Percentiles rank a stretch among this genome's conserved stretches.
These are phyloP conservation scores for Yamadazyma kitorensis DNA, from an alignment of 805 yeast genomes.

Conservation along the genomic window DNA sequence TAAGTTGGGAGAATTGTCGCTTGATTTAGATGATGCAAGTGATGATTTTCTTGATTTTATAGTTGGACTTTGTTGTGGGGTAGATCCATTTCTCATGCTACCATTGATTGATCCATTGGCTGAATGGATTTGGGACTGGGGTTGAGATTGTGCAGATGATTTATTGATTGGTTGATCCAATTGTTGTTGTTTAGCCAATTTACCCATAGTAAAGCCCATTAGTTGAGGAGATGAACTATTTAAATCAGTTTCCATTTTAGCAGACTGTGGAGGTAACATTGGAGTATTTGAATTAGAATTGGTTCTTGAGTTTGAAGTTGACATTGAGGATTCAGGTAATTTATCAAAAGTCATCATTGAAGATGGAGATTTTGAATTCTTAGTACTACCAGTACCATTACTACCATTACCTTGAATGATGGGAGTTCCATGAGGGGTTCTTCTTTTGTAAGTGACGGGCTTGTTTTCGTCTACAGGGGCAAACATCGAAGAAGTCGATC, in stretches of 20 bases:
- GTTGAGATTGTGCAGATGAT: slow-evolving; percentile 1
- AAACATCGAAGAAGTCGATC: slow-evolving; percentile 32
- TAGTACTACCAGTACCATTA: slow-evolving; percentile 3
- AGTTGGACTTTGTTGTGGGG: slow-evolving; percentile 11
- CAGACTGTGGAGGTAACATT: slow-evolving; percentile 40
- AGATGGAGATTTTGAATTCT: slow-evolving; percentile 8
- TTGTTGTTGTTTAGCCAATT: slow-evolving; percentile 34
- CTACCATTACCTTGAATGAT: slow-evolving; percentile 24
- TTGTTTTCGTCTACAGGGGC: slow-evolving; percentile 26
- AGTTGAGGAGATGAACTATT: slow-evolving; percentile 24
- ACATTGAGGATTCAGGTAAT: slow-evolving; percentile 24
- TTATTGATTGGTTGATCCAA: not conserved
- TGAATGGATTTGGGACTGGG: slow-evolving; percentile 4
- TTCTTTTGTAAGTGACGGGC: slow-evolving; percentile 26
- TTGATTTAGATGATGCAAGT: slow-evolving; percentile 13
- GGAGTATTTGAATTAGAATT: slow-evolving; percentile 19
- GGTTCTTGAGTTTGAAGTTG: slow-evolving; percentile 2
- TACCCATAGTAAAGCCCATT: slow-evolving; percentile 48
- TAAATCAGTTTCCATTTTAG: slow-evolving; percentile 17
- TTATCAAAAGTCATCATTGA: slow-evolving; percentile 19
- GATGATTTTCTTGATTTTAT: slow-evolving; percentile 14
- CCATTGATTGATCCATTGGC: not conserved
- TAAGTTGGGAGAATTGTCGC: slow-evolving; percentile 21
- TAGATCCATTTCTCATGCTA: too few species aligned
- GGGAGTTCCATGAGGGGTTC: slow-evolving; percentile 47